Evolutionary conservation across 768 basidiomycete species (phyloP).

Genomic region (Lyophyllum shimeji): DNA sequence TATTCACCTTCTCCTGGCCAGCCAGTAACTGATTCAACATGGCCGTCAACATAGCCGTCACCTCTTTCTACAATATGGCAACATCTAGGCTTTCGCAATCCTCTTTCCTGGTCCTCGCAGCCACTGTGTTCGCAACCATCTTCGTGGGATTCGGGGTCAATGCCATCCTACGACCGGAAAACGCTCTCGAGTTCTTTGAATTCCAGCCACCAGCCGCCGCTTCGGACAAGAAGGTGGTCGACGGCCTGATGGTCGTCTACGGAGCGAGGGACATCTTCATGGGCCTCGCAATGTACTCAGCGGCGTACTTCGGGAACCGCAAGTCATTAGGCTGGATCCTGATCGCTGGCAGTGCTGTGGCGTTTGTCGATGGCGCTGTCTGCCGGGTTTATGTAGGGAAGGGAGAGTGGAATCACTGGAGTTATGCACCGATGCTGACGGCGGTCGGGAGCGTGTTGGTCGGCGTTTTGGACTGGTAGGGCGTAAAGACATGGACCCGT

Average conservation of each 20-base stretch:
- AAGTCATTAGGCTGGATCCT: constrained; percentile 14
- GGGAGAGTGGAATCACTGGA: constrained; percentile 5
- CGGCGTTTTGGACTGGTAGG: constrained; percentile 1
- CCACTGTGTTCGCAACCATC: constrained; percentile 13
- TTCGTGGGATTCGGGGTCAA: constrained; percentile 14
- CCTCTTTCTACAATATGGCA: neutral
- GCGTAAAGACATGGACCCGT: neutral
- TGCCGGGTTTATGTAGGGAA: neutral
- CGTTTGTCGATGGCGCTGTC: constrained; percentile 13
- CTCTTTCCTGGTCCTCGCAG: constrained; percentile 8
- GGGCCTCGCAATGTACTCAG: constrained; percentile 13
- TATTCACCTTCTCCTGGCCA: too few species aligned
- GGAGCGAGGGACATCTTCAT: constrained; percentile 15
- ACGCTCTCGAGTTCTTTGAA: constrained; percentile 14
- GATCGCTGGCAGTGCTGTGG: constrained; percentile 12
- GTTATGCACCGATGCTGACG: constrained; percentile 3
- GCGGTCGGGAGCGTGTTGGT: neutral
- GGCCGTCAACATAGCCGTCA: too few species aligned
- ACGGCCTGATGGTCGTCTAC: constrained; percentile 13
- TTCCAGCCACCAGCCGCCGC: constrained; percentile 4
- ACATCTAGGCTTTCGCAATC: constrained; percentile 6
- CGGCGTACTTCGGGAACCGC: constrained; percentile 11
- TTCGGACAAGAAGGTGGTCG: constrained; percentile 7
- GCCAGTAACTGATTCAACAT: too few species aligned
- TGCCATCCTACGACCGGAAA: constrained; percentile 10